A percentile compares a stretch with the other conserved stretches of the same genome.
Conservation (phyloP, 2,329 filamentous ascomycete species). For the Nothophaeocryptopus gaeumannii region DNA sequence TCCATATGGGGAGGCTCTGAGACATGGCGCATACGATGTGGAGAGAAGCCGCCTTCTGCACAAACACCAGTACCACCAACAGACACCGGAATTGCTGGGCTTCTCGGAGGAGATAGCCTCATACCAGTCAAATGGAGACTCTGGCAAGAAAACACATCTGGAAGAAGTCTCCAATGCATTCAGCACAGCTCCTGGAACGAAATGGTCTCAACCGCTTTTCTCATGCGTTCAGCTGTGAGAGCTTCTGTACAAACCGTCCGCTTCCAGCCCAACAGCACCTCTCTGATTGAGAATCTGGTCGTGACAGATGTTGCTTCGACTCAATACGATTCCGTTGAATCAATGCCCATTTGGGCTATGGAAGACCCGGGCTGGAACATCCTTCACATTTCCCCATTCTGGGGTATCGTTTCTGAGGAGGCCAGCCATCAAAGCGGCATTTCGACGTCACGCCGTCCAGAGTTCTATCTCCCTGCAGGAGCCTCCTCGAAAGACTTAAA, state of each 20-base stretch:
- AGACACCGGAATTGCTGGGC: too few species aligned
- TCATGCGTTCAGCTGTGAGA: slow-evolving; percentile 6
- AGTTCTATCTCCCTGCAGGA: slow-evolving; percentile 8
- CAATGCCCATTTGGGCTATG: slow-evolving; percentile 9
- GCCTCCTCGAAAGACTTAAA: background rate
- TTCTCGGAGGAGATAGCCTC: too few species aligned
- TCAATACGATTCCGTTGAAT: background rate
- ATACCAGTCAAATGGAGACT: too few species aligned
- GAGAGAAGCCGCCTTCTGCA: too few species aligned
- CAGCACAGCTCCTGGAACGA: background rate
- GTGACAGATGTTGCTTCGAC: slow-evolving; percentile 5
- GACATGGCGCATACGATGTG: too few species aligned
- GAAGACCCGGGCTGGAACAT: slow-evolving; percentile 3
- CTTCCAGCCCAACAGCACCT: slow-evolving; percentile 18
- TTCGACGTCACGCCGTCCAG: background rate
- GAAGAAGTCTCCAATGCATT: background rate
- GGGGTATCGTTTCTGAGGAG: slow-evolving; percentile 4
- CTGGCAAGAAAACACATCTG: too few species aligned
- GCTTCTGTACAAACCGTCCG: slow-evolving; percentile 9
- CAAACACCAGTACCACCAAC: too few species aligned
- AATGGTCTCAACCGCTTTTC: slow-evolving; percentile 11
- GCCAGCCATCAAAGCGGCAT: background rate
- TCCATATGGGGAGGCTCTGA: too few species aligned
- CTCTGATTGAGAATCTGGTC: slow-evolving; percentile 11
- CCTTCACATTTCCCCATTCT: background rate